Conservation (phyloP, 1,284 basidiomycete genomes). For the Dichomitus squalens region DNA sequence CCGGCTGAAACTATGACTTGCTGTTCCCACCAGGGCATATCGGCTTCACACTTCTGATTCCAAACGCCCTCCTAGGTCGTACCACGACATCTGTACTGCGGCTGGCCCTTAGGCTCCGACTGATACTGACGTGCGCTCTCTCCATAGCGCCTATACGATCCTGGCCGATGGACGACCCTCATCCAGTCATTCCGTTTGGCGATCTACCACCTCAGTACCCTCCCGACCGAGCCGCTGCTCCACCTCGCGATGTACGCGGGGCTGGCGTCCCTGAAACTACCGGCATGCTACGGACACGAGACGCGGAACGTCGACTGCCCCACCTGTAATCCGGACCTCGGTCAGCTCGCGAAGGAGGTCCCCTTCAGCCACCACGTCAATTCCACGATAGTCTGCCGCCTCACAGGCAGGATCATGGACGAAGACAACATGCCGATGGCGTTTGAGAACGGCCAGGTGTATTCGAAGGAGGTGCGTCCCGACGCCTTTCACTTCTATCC, state of each 20-base stretch:
- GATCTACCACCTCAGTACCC: constrained; percentile 82
- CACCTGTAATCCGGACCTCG: constrained; percentile 81
- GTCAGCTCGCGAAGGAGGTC: constrained; percentile 81
- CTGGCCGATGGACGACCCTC: constrained; percentile 73
- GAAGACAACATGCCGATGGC: constrained; percentile 90
- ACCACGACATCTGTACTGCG: not conserved
- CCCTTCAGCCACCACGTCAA: constrained; percentile 94
- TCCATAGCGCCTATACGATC: constrained; percentile 78
- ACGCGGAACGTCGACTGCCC: constrained; percentile 89
- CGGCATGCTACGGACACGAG: constrained; percentile 65
- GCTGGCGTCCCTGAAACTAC: constrained; percentile 84
- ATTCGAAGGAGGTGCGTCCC: constrained; percentile 80
- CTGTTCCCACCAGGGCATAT: not conserved
- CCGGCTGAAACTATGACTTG: not conserved
- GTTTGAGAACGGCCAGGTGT: constrained; percentile 93
- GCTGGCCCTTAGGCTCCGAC: not conserved
- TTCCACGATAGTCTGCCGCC: constrained; percentile 91
- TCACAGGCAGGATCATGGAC: constrained; percentile 93
- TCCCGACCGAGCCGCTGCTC: constrained; percentile 85
- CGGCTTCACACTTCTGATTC: not conserved
- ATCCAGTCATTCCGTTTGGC: constrained; percentile 80
- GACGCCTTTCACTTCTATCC: not conserved
- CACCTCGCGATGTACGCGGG: constrained; percentile 89
- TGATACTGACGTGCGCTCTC: not conserved
- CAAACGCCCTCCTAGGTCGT: too few species aligned